Evolutionary conservation across 305 asterid genomes (phyloP).

Genomic region (Euphrasia arctica): DNA sequence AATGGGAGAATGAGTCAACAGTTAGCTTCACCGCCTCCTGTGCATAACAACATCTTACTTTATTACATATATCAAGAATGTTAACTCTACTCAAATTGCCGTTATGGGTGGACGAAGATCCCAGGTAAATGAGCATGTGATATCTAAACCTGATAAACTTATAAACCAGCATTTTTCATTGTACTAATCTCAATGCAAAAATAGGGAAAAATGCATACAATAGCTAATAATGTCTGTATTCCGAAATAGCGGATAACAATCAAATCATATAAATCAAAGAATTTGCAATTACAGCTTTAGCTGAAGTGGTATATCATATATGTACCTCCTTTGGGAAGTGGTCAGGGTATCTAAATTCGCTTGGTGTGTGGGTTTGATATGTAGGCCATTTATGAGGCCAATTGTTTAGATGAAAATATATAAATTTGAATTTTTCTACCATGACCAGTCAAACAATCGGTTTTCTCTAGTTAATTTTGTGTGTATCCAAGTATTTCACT

Average conservation of each 20-base stretch:
- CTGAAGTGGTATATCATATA: neutral
- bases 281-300: neutral
- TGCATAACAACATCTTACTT: conserved; percentile 31
- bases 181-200: conserved; percentile 15
- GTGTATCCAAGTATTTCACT: neutral
- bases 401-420: neutral
- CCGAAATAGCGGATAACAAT: neutral
- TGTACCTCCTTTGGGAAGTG: neutral
- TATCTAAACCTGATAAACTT: conserved; percentile 11
- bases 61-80: conserved; percentile 24
- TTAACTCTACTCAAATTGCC: conserved; percentile 6
- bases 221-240: conserved; percentile 17
- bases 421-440: neutral
- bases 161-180: conserved; percentile 18
- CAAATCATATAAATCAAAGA: neutral
- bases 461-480: neutral
- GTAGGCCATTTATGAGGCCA: neutral
- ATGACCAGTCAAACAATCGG: neutral
- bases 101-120: conserved; percentile 14
- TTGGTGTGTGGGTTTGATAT: neutral
- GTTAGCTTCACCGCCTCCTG: conserved; percentile 77
- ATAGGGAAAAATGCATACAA: conserved; percentile 18
- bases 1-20: conserved; percentile 54
- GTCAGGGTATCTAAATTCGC: neutral
- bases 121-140: conserved; percentile 22